Evolutionary conservation across 2,329 filamentous ascomycete genomes (phyloP).

Genomic region (Hymenoscyphus infarciens): DNA sequence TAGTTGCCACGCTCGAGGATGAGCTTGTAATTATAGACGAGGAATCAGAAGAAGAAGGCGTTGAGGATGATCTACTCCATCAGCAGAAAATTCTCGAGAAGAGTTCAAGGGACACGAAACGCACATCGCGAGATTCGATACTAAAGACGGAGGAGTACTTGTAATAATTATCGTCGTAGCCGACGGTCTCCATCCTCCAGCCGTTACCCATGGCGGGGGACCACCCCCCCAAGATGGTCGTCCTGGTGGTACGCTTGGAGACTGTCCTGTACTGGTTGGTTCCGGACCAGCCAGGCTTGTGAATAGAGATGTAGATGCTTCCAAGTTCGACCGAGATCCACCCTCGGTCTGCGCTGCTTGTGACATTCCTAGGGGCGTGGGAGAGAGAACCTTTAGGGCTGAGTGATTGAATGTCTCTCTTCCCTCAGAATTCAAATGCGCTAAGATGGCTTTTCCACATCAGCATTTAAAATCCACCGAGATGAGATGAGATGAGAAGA

Average conservation of each 20-base stretch:
- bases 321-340: not conserved
- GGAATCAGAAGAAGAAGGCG: not conserved
- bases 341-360: not conserved
- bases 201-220: not conserved
- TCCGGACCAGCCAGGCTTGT: not conserved
- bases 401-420: no score
- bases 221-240: not conserved
- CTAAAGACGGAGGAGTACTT: not conserved
- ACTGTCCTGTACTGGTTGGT: not conserved
- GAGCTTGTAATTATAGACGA: not conserved
- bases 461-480: no score
- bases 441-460: no score
- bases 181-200: not conserved
- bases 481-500: no score
- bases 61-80: not conserved
- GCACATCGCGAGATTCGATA: not conserved
- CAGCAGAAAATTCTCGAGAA: not conserved
- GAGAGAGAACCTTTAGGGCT: no score
- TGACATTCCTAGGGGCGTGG: not conserved
- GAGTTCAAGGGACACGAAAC: not conserved
- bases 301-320: not conserved
- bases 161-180: not conserved
- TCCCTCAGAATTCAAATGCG: no score
- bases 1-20: not conserved
- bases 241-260: not conserved